A percentile compares a stretch with the other conserved stretches of the same genome.
These are phyloP conservation scores for Maudiozyma barnettii DNA, from an alignment of 805 yeast genomes.

Conservation along the genomic window DNA sequence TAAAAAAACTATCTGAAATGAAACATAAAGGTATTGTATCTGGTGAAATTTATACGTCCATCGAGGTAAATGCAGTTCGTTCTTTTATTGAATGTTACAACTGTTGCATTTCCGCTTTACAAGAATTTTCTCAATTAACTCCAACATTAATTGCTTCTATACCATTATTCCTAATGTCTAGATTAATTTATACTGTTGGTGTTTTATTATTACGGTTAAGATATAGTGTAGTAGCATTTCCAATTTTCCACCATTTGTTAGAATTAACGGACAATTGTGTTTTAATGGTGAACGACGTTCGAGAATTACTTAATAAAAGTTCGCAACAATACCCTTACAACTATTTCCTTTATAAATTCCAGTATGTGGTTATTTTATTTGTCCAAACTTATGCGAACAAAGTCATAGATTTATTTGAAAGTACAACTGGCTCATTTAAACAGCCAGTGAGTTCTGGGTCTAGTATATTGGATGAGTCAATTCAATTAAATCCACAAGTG, in stretches of 20 bases:
- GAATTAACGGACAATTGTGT: slow-evolving; percentile 41
- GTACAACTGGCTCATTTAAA: not conserved
- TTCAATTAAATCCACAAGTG: slow-evolving; percentile 3
- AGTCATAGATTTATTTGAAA: slow-evolving; percentile 27
- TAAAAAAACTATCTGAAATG: slow-evolving; percentile 9
- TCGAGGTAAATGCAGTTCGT: slow-evolving; percentile 15
- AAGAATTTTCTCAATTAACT: slow-evolving; percentile 37
- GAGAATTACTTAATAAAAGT: slow-evolving; percentile 21
- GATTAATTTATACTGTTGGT: slow-evolving; percentile 58
- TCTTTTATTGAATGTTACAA: slow-evolving; percentile 43
- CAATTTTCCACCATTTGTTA: slow-evolving; percentile 36
- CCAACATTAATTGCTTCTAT: slow-evolving; percentile 41
- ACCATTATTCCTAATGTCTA: slow-evolving; percentile 48
- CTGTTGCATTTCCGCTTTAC: slow-evolving; percentile 43
- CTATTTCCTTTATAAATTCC: slow-evolving; percentile 42
- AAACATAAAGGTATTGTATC: not conserved
- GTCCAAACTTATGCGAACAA: slow-evolving; percentile 54
- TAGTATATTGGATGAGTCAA: not conserved
- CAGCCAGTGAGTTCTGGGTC: not conserved
- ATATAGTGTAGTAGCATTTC: slow-evolving; percentile 45
- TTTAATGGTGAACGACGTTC: slow-evolving; percentile 18
- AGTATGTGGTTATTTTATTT: slow-evolving; percentile 48
- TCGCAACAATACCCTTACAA: slow-evolving; percentile 35
- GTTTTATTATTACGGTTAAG: slow-evolving; percentile 45
- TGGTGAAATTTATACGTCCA: not conserved